Percentiles rank a stretch among this genome's conserved stretches.
These are phyloP conservation scores for Oropetium thomaeum DNA, from an alignment of 176 grass and related monocot genomes.

Conservation along the genomic window DNA sequence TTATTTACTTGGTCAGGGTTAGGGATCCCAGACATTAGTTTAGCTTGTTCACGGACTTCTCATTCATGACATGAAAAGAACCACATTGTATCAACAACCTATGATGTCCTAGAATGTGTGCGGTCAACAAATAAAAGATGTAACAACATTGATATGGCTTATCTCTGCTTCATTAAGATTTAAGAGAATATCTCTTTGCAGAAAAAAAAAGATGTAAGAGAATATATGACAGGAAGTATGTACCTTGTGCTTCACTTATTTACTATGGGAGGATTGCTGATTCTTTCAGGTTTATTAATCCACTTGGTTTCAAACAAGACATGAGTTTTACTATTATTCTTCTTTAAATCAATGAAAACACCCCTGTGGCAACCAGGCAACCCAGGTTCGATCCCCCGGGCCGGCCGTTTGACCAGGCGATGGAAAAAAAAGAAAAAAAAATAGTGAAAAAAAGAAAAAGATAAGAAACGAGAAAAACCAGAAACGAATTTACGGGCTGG, in stretches of 20 bases:
- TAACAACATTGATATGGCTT: background rate
- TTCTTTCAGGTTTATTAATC: conserved; percentile 4
- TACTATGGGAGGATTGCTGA: background rate
- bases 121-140: background rate
- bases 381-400: too few relatives aligned
- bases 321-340: background rate
- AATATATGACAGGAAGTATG: background rate
- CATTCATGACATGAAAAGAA: background rate
- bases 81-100: background rate
- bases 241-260: background rate
- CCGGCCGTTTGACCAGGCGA: too few relatives aligned
- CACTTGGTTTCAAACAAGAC: background rate
- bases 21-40: conserved; percentile 30
- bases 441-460: too few relatives aligned
- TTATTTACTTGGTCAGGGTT: conserved; percentile 5
- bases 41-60: background rate
- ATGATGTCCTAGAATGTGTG: background rate
- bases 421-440: too few relatives aligned
- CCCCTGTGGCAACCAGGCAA: too few relatives aligned
- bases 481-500: too few relatives aligned
- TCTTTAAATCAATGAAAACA: background rate
- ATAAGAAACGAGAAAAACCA: too few relatives aligned
- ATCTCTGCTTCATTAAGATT: background rate
- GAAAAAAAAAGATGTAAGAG: background rate
- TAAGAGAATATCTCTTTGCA: too few relatives aligned